Evolutionary conservation across 805 yeast genomes (phyloP).

Genomic region (Zygotorulaspora danielsina): DNA sequence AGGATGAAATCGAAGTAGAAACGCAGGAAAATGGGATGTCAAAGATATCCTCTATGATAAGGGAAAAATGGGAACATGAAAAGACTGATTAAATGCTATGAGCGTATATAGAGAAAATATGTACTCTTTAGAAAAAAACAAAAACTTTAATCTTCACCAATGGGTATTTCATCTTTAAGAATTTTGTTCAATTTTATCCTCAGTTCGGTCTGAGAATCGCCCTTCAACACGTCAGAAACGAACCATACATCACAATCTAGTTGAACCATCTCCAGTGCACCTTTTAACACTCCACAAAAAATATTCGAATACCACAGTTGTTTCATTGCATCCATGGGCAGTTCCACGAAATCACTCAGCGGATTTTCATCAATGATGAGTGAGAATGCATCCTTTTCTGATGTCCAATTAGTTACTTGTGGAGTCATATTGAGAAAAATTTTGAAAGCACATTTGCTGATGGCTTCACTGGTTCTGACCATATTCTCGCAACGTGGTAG

Average conservation of each 20-base stretch:
- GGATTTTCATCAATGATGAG: slow-evolving; percentile 81
- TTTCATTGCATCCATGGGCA: slow-evolving; percentile 72
- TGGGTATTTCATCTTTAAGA: slow-evolving; percentile 91
- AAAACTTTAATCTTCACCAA: slow-evolving; percentile 72
- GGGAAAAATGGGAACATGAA: slow-evolving; percentile 29
- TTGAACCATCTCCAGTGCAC: slow-evolving; percentile 94
- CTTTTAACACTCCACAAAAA: slow-evolving; percentile 82
- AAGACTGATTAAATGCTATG: slow-evolving; percentile 18
- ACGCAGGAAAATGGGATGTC: slow-evolving; percentile 13
- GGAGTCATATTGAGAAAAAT: slow-evolving; percentile 84
- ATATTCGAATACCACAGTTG: slow-evolving; percentile 93
- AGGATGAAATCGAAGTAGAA: slow-evolving; percentile 12
- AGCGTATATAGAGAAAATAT: no score
- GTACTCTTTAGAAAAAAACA: no score
- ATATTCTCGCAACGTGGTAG: slow-evolving; percentile 74
- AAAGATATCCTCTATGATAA: slow-evolving; percentile 25
- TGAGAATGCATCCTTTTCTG: slow-evolving; percentile 70
- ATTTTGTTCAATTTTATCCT: slow-evolving; percentile 65
- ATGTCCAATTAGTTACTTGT: slow-evolving; percentile 65
- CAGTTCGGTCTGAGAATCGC: slow-evolving; percentile 77
- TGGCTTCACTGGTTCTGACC: slow-evolving; percentile 81
- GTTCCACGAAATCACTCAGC: slow-evolving; percentile 88
- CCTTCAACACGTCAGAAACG: slow-evolving; percentile 74
- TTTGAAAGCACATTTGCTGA: slow-evolving; percentile 84
- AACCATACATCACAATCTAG: slow-evolving; percentile 81